A percentile compares a stretch with the other conserved stretches of the same genome.
Conservation (phyloP, 257 asterid species). For the Verbena officinalis region DNA sequence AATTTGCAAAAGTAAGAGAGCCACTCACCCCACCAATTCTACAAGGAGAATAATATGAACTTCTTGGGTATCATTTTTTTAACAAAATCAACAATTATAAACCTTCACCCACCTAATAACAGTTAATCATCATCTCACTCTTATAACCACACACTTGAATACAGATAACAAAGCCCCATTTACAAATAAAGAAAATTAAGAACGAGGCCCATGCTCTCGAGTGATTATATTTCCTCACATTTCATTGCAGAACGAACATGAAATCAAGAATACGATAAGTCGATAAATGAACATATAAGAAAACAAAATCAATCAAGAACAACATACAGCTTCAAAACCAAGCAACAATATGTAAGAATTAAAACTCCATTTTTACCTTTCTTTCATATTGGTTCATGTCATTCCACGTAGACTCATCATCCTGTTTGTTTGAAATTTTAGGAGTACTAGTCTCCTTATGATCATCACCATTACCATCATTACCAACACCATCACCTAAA, state of each 20-base stretch:
- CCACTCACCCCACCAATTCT: slow-evolving; percentile 15
- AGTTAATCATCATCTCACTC: background rate
- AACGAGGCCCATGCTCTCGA: background rate
- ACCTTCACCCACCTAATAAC: slow-evolving; percentile 18
- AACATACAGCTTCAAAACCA: slow-evolving; percentile 15
- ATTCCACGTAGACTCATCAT: slow-evolving; percentile 73
- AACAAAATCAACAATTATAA: slow-evolving; percentile 2
- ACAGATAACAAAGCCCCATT: background rate
- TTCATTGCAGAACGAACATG: background rate
- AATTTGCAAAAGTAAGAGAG: too few species aligned
- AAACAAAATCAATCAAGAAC: slow-evolving; percentile 19
- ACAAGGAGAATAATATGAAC: slow-evolving; percentile 13
- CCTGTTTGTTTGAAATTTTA: slow-evolving; percentile 35
- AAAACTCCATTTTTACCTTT: slow-evolving; percentile 54
- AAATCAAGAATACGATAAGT: slow-evolving; percentile 8
- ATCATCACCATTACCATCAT: slow-evolving; percentile 58
- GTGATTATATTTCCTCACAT: background rate
- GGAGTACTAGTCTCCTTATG: slow-evolving; percentile 41
- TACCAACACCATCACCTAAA: slow-evolving; percentile 50
- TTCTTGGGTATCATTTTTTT: slow-evolving; percentile 17
- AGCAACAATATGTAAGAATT: background rate
- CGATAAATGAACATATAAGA: slow-evolving; percentile 4
- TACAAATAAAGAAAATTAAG: background rate
- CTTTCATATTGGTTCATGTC: slow-evolving; percentile 75
- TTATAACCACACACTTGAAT: slow-evolving; percentile 10